phyloP scores from a whole-genome alignment of 352 stramenopile species.

The Phytopythium kandeliae region DNA sequence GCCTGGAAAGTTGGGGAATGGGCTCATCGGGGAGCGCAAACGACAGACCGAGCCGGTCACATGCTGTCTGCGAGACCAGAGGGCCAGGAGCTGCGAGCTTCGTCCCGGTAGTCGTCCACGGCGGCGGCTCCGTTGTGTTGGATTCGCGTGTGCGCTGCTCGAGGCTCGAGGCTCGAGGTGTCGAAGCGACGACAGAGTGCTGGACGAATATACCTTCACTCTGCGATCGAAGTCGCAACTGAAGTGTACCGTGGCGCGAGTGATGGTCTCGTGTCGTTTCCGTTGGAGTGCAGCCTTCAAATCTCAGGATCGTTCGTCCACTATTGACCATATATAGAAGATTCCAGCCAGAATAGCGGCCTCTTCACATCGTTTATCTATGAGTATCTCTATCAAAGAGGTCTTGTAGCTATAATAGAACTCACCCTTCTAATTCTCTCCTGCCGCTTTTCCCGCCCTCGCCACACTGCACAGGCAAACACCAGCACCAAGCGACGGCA shows the following conservation, averaged over 20 bases:
- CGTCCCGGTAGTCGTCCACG: neutral
- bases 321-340: neutral
- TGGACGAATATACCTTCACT: constrained; percentile 2
- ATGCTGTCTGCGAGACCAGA: neutral
- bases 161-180: neutral
- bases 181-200: constrained; percentile 2
- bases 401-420: too few species aligned
- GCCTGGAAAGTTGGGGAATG: constrained; percentile 1
- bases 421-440: too few species aligned
- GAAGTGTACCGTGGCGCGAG: neutral
- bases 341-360: too few species aligned
- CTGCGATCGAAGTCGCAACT: neutral
- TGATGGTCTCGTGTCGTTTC: neutral
- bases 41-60: neutral
- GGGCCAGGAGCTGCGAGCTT: too few species aligned
- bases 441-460: neutral
- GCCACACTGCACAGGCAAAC: neutral
- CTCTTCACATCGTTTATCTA: too few species aligned
- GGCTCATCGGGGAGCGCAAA: neutral
- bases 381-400: too few species aligned
- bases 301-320: neutral
- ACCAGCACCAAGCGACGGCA: neutral
- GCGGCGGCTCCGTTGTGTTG: neutral
- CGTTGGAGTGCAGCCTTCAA: neutral
- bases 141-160: neutral